phyloP scores from a whole-genome alignment of 257 asterid species.

The Jacaranda copaia region DNA sequence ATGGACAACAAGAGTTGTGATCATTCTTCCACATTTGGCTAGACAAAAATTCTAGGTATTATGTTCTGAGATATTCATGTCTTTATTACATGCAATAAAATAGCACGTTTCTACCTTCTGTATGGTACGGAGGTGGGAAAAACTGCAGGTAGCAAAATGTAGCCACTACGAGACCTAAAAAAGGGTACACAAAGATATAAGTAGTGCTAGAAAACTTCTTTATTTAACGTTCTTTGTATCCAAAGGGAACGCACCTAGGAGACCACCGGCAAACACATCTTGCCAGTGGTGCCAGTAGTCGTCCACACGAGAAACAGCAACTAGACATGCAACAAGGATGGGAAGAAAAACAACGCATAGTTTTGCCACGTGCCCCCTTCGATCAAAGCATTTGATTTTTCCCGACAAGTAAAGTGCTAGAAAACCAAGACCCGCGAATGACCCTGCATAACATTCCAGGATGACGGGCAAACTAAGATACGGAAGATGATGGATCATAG shows the following conservation, averaged over 20 bases:
- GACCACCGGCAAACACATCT: constrained; percentile 88
- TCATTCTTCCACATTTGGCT: no score
- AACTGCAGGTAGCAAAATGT: constrained; percentile 85
- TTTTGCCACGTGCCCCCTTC: constrained; percentile 78
- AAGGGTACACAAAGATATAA: neutral
- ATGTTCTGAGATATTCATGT: neutral
- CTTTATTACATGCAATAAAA: no score
- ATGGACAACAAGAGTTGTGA: neutral
- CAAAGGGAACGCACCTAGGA: constrained; percentile 63
- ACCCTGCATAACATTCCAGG: constrained; percentile 59
- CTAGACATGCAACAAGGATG: constrained; percentile 76
- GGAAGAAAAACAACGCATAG: constrained; percentile 78
- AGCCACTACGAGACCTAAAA: constrained; percentile 71
- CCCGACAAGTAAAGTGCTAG: constrained; percentile 77
- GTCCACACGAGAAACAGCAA: constrained; percentile 90
- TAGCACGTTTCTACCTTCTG: constrained; percentile 51
- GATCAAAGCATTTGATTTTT: constrained; percentile 80
- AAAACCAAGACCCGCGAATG: constrained; percentile 91
- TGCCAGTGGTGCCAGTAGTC: constrained; percentile 99
- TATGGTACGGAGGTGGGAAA: constrained; percentile 82
- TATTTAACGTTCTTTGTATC: neutral
- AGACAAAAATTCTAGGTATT: no score
- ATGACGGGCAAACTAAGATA: no score
- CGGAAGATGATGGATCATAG: no score
- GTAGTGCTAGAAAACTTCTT: neutral